Base-by-base conservation (phyloP, 176 grass and related monocot species). In the Sorghum bicolor region DNA sequence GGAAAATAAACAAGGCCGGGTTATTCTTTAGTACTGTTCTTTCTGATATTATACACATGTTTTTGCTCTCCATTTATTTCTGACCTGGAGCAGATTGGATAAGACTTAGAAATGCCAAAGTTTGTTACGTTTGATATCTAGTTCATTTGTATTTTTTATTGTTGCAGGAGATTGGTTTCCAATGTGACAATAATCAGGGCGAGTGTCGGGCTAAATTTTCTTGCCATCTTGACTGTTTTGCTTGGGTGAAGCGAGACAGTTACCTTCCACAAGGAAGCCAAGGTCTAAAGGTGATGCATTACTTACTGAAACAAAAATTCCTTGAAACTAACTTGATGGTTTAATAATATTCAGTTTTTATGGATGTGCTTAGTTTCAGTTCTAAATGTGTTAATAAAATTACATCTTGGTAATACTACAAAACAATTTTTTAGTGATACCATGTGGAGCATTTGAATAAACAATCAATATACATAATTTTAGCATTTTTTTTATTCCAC, bases 231-330 rank as follows among this genome's bases (percentile, higher is more conserved):
- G 96, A 98, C 69, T 98, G 96, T 87, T 95, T 98, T 95, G 89
- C 96, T 64, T 98, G 96, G 96, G 96, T 98, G 72, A 98, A 98
- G 92, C 89, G 96, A 80, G 96, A 98, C 39, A 98, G 96, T 95
- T 98, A 98, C 75, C 96, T 98, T 90, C 96, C 96, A 85, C 96
- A 98, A 88, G 93, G 96, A 87, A 98, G 96, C 86, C 93, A 98
- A 0, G 96, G 96, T 78, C 89, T 98, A 73, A 98, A 98, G 96
- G 96, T 98, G 74, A 92, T 73, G 25, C 64, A 74, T 83, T 76
- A 67, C 24, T 83, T 47, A 52, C 28, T 67, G 36, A 81, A 82
- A 73, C 15, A 58, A 67, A 81, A 74, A 37, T 20, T 82, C 28
- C n/a, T 47, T 50, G n/a, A 39, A 38, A 11, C 40, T 64, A 77